phyloP scores from a whole-genome alignment of 352 stramenopile genomes.

The Phytophthora multivora region DNA sequence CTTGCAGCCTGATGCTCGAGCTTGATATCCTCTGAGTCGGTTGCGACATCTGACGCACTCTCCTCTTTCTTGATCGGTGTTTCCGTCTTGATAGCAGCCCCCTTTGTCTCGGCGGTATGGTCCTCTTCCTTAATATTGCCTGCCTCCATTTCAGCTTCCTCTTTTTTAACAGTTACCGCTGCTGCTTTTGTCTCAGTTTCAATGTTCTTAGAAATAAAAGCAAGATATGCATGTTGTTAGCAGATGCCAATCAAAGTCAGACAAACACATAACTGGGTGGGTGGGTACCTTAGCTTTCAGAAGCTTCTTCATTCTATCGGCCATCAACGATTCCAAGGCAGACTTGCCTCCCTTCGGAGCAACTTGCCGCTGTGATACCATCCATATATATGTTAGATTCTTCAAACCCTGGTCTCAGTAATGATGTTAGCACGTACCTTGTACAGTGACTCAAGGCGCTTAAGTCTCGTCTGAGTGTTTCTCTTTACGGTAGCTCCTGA shows the following conservation, averaged over 20 bases:
- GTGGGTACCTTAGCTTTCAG: constrained; percentile 50
- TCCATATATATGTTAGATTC: constrained; percentile 3
- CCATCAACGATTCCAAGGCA: constrained; percentile 48
- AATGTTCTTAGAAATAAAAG: constrained; percentile 21
- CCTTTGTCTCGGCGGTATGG: background rate
- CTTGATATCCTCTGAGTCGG: constrained; percentile 48
- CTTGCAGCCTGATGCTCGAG: constrained; percentile 23
- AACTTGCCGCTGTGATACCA: constrained; percentile 32
- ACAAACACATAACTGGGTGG: background rate
- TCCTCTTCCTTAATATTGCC: constrained; percentile 15
- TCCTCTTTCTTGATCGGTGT: constrained; percentile 31
- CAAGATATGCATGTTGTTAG: background rate
- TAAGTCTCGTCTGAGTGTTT: constrained; percentile 49
- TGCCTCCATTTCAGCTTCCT: constrained; percentile 14
- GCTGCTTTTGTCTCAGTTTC: constrained; percentile 16
- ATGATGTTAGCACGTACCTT: constrained; percentile 41
- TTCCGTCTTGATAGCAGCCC: constrained; percentile 11
- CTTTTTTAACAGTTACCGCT: constrained; percentile 13
- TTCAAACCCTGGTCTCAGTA: background rate
- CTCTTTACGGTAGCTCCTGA: constrained; percentile 53
- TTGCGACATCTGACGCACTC: constrained; percentile 14
- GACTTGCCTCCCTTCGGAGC: constrained; percentile 37
- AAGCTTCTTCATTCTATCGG: constrained; percentile 52
- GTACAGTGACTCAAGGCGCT: constrained; percentile 73
- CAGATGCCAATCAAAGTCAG: background rate